phyloP scores from a whole-genome alignment of 768 basidiomycete species.

The Xerocomus spinulosus region DNA sequence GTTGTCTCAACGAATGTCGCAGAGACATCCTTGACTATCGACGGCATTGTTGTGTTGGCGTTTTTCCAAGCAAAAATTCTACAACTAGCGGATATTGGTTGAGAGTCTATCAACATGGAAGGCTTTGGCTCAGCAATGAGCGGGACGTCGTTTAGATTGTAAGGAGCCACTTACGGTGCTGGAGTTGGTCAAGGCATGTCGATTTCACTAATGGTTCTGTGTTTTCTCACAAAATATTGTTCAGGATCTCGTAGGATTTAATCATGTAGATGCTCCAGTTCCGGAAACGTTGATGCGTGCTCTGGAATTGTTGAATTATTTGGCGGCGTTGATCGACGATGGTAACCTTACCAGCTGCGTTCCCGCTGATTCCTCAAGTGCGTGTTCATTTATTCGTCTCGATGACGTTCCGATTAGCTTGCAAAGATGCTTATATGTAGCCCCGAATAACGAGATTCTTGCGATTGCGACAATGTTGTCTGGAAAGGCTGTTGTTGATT shows the following conservation, averaged over 20 bases:
- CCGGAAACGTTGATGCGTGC: conserved; percentile 98
- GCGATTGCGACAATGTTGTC: conserved; percentile 97
- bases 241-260: conserved; percentile 78
- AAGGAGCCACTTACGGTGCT: conserved; percentile 93
- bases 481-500: conserved; percentile 41
- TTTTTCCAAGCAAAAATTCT: conserved; percentile 97
- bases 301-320: conserved; percentile 86
- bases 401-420: conserved; percentile 37
- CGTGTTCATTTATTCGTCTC: conserved; percentile 6
- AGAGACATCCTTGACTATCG: conserved; percentile 70
- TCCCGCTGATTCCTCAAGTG: conserved; percentile 97
- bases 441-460: conserved; percentile 90
- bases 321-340: conserved; percentile 91
- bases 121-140: conserved; percentile 92
- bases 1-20: conserved; percentile 97
- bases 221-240: not conserved
- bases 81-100: conserved; percentile 95
- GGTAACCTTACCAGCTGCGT: conserved; percentile 95
- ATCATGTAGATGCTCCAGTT: conserved; percentile 90
- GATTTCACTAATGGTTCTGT: not conserved
- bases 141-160: conserved; percentile 96
- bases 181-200: conserved; percentile 78
- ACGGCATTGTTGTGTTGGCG: conserved; percentile 68
- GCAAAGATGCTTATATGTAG: conserved; percentile 92
- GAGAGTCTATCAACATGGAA: conserved; percentile 96